A percentile compares a stretch with the other conserved stretches of the same genome.
phyloP scores from a whole-genome alignment of 106 monocot species.

The Apostasia shenzhenica region DNA sequence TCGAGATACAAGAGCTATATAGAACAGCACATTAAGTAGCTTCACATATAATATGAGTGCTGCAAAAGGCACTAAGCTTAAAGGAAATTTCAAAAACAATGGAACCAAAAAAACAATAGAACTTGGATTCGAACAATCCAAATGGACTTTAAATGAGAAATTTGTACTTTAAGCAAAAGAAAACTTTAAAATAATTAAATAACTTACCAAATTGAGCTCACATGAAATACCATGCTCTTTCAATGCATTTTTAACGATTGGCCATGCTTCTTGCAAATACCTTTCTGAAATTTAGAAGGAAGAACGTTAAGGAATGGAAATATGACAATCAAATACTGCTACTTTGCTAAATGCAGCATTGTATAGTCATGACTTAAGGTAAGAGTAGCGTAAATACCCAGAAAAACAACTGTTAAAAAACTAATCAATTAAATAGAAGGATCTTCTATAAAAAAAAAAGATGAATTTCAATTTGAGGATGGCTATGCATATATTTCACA shows the following conservation, averaged over 20 bases:
- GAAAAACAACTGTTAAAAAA: too few relatives aligned
- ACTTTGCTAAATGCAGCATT: too few relatives aligned
- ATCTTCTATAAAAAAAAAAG: too few relatives aligned
- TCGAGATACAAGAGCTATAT: background rate
- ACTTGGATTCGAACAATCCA: background rate
- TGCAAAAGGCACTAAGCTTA: background rate
- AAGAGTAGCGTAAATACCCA: too few relatives aligned
- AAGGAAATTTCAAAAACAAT: background rate
- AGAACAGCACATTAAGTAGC: background rate
- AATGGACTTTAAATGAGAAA: background rate
- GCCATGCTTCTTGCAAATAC: slow-evolving; percentile 93
- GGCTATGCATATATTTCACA: too few relatives aligned
- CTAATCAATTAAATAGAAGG: too few relatives aligned
- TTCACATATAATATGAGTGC: background rate
- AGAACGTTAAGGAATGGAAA: too few relatives aligned
- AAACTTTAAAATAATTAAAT: background rate
- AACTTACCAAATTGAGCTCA: slow-evolving; percentile 86
- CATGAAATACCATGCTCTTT: slow-evolving; percentile 70
- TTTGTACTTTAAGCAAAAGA: background rate
- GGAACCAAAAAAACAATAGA: background rate
- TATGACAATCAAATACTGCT: too few relatives aligned
- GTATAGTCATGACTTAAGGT: too few relatives aligned
- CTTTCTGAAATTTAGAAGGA: slow-evolving; percentile 44
- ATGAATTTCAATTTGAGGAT: too few relatives aligned
- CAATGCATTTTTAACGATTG: slow-evolving; percentile 64